Evolutionary conservation across 179 eudicot genomes (phyloP).

Genomic region (Heliamphora pulchella): DNA sequence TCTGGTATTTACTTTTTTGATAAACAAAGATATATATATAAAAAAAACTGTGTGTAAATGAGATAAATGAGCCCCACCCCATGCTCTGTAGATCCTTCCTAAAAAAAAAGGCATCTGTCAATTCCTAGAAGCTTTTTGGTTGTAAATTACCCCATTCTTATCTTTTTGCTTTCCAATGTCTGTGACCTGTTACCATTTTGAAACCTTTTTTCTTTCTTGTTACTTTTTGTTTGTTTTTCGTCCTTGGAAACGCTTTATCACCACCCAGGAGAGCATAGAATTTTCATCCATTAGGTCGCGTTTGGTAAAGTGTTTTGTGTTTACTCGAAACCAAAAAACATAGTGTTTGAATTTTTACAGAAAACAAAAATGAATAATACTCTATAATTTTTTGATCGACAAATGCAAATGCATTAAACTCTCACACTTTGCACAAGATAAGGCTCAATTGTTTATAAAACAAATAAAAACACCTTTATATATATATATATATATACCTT

Average conservation of each 20-base stretch:
- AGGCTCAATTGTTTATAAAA: neutral
- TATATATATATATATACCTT: no score
- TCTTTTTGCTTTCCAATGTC: constrained; percentile 13
- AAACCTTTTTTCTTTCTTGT: neutral
- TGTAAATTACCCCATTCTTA: neutral
- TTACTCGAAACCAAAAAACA: no score
- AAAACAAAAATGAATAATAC: no score
- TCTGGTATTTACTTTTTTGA: no score
- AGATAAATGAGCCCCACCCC: no score
- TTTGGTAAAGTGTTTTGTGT: no score
- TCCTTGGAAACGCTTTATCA: neutral
- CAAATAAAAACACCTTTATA: neutral
- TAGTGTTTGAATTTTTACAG: no score
- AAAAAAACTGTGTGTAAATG: neutral
- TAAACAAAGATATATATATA: neutral
- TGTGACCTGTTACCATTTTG: constrained; percentile 2
- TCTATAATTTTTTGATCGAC: no score
- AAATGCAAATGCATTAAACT: no score
- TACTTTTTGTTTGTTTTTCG: constrained; percentile 14
- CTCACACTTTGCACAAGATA: no score
- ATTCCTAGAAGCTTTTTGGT: constrained; percentile 5
- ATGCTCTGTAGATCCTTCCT: constrained; percentile 10
- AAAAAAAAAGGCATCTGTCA: constrained; percentile 2
- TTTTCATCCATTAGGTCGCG: neutral
- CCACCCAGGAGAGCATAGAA: neutral